Evolutionary conservation across 106 monocot genomes (phyloP).

Genomic region (Acanthochlamys bracteata): DNA sequence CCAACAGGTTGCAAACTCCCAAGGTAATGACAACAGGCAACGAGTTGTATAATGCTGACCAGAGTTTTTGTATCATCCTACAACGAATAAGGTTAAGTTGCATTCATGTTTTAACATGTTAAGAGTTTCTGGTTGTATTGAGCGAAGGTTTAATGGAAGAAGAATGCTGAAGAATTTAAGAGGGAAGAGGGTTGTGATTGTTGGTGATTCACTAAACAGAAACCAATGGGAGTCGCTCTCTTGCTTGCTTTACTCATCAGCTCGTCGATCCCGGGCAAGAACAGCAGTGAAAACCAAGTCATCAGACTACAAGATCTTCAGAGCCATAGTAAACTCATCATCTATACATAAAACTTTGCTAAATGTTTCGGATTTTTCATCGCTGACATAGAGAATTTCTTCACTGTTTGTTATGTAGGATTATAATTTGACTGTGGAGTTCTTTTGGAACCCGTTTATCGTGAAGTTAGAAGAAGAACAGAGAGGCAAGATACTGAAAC

Average conservation of each 20-base stretch:
- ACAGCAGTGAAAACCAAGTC: background rate
- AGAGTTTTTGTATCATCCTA: too few relatives aligned
- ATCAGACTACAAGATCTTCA: slow-evolving; percentile 16
- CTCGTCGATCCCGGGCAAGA: background rate
- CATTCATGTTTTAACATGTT: too few relatives aligned
- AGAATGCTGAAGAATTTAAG: slow-evolving; percentile 42
- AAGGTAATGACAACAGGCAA: slow-evolving; percentile 14
- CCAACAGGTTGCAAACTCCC: slow-evolving; percentile 26
- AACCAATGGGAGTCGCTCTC: slow-evolving; percentile 74
- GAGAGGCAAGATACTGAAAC: slow-evolving; percentile 24
- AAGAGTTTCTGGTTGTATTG: too few relatives aligned
- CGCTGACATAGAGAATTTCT: background rate
- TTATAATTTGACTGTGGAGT: slow-evolving; percentile 47
- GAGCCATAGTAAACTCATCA: slow-evolving; percentile 14
- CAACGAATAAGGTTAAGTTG: too few relatives aligned
- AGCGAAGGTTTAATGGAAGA: slow-evolving; percentile 25
- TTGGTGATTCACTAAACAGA: slow-evolving; percentile 58
- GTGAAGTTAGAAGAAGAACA: slow-evolving; percentile 16
- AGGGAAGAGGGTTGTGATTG: slow-evolving; percentile 42
- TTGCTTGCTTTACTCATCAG: slow-evolving; percentile 35
- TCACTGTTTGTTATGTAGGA: slow-evolving; percentile 10
- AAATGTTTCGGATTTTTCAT: background rate
- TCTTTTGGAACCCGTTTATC: slow-evolving; percentile 48
- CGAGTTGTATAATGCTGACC: too few relatives aligned
- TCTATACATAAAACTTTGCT: background rate